Conservation (phyloP, 139 green algal genomes). For the Volvox reticuliferus region DNA sequence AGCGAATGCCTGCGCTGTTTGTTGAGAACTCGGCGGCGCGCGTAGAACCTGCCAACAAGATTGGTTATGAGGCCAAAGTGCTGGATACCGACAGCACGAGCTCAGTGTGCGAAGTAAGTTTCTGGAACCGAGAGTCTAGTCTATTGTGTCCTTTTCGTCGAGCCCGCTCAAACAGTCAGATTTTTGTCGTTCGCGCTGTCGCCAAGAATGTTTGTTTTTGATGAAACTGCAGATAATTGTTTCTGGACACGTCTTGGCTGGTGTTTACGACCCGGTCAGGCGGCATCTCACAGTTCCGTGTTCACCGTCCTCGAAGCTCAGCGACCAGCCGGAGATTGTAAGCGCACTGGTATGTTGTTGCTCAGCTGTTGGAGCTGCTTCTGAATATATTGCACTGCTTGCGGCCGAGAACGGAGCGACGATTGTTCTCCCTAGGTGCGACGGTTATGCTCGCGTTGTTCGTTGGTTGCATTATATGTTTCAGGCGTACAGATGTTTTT, state of each 20-base stretch:
- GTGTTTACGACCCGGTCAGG: background rate
- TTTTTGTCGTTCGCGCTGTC: background rate
- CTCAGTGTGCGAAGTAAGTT: background rate
- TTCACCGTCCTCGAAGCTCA: background rate
- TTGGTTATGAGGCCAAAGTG: background rate
- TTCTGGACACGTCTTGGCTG: background rate
- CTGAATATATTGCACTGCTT: background rate
- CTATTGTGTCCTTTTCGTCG: too few species aligned
- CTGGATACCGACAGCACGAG: background rate
- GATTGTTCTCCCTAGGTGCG: background rate
- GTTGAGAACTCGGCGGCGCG: background rate
- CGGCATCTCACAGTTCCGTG: background rate
- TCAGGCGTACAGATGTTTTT: too few species aligned
- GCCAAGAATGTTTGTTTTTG: background rate
- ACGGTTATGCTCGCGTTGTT: background rate
- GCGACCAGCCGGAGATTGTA: background rate
- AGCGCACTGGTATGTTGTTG: background rate
- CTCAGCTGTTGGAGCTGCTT: too few species aligned
- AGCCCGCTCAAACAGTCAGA: too few species aligned
- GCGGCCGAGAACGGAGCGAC: background rate
- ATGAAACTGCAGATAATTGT: background rate
- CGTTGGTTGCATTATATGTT: too few species aligned
- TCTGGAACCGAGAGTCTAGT: background rate
- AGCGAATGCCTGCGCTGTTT: constrained; percentile 3
- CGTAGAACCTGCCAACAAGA: background rate